Evolutionary conservation across 305 asterid genomes (phyloP).

Genomic region (Caryopteris hybrid): DNA sequence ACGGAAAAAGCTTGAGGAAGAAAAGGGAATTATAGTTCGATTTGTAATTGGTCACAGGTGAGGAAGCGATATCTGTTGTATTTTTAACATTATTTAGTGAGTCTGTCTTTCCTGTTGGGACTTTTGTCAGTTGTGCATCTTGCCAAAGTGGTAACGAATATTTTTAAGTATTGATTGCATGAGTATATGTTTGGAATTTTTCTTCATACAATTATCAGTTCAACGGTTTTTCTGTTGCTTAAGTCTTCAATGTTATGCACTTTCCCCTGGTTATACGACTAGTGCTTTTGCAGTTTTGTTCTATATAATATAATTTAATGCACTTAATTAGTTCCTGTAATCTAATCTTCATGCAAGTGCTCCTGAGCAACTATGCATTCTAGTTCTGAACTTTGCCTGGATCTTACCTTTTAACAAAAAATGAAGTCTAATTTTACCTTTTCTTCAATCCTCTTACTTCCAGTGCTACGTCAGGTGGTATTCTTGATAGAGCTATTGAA

Average conservation of each 20-base stretch:
- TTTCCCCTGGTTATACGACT: not conserved
- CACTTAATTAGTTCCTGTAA: not conserved
- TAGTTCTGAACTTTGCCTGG: not conserved
- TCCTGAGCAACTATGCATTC: not conserved
- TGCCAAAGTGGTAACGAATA: not conserved
- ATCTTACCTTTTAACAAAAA: not conserved
- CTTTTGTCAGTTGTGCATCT: not conserved
- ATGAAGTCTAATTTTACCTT: not conserved
- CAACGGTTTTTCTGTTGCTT: not conserved
- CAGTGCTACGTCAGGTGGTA: conserved; percentile 90
- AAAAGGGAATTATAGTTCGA: conserved; percentile 77
- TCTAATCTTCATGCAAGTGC: not conserved
- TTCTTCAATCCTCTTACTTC: conserved; percentile 2
- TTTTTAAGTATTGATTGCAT: not conserved
- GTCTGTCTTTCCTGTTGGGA: not conserved
- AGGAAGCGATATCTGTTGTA: conserved; percentile 9
- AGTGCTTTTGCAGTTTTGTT: not conserved
- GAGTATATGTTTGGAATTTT: not conserved
- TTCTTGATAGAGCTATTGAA: conserved; percentile 88
- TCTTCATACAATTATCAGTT: not conserved
- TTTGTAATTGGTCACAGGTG: conserved; percentile 95
- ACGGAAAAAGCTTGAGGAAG: conserved; percentile 77
- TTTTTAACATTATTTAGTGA: not conserved
- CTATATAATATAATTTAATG: not conserved
- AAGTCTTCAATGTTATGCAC: not conserved